Conservation (phyloP, 1,284 basidiomycete species). For the Agroathelia rolfsii region DNA sequence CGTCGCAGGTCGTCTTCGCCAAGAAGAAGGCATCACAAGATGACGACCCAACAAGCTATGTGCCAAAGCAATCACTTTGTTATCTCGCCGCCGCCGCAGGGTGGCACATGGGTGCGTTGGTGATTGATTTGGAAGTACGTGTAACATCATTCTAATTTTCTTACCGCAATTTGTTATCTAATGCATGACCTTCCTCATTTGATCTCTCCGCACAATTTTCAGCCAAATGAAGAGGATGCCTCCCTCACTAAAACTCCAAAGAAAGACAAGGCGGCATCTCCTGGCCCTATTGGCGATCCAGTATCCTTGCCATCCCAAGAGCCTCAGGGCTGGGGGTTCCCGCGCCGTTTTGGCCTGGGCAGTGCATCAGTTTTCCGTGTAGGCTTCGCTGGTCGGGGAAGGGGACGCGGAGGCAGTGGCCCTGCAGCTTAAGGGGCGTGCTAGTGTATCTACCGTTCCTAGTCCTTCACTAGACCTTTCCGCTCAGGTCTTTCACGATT, state of each 20-base stretch:
- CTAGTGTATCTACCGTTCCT: too few species aligned
- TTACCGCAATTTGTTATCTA: neutral
- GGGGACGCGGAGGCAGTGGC: too few species aligned
- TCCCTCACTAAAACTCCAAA: slow-evolving; percentile 3
- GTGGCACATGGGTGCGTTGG: slow-evolving; percentile 83
- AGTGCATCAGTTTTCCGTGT: slow-evolving; percentile 15
- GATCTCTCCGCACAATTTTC: slow-evolving; percentile 2
- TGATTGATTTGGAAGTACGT: slow-evolving; percentile 65
- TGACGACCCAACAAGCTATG: too few species aligned
- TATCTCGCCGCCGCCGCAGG: slow-evolving; percentile 72
- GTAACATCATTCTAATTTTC: too few species aligned
- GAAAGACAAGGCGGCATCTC: slow-evolving; percentile 11
- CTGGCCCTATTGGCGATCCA: slow-evolving; percentile 15
- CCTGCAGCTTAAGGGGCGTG: too few species aligned
- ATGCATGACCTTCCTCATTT: slow-evolving; percentile 4
- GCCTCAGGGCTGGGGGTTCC: slow-evolving; percentile 9
- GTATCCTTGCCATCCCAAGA: too few species aligned
- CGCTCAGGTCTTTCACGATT: too few species aligned
- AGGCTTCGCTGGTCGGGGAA: slow-evolving; percentile 23
- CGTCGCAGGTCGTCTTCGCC: slow-evolving; percentile 66
- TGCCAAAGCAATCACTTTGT: too few species aligned
- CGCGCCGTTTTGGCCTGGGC: neutral
- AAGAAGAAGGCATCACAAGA: slow-evolving; percentile 33
- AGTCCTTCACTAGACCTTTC: too few species aligned
- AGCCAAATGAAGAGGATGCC: slow-evolving; percentile 12